Conservation (phyloP, 768 basidiomycete species). For the Calocybe gangraenosa region DNA sequence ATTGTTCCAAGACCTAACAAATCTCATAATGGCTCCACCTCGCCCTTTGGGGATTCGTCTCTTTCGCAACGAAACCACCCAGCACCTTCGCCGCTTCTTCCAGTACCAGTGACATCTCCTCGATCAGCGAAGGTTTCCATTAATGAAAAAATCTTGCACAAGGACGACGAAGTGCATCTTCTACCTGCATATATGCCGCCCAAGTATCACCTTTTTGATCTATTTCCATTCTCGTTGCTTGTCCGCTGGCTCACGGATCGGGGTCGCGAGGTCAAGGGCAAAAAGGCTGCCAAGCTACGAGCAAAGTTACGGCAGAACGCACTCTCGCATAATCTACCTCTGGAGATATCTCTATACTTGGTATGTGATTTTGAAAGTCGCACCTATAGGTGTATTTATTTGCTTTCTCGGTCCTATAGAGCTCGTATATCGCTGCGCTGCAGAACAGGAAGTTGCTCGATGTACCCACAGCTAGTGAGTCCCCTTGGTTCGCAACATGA, state of each 20-base stretch:
- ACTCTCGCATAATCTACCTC: slow-evolving; percentile 58
- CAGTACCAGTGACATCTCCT: slow-evolving; percentile 20
- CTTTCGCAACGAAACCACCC: slow-evolving; percentile 19
- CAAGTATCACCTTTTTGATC: slow-evolving; percentile 54
- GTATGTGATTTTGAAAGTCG: slow-evolving; percentile 27
- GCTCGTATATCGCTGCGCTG: slow-evolving; percentile 61
- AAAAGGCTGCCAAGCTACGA: slow-evolving; percentile 51
- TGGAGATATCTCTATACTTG: slow-evolving; percentile 67
- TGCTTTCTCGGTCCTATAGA: slow-evolving; percentile 31
- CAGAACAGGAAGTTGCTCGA: slow-evolving; percentile 54
- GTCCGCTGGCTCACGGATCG: slow-evolving; percentile 40
- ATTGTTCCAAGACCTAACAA: slow-evolving; percentile 7
- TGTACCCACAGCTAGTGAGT: slow-evolving; percentile 58
- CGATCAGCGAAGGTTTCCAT: not conserved
- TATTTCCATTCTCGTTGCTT: slow-evolving; percentile 68
- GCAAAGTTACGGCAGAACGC: slow-evolving; percentile 43
- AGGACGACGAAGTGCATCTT: slow-evolving; percentile 41
- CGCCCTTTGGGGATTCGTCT: slow-evolving; percentile 14
- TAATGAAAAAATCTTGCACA: slow-evolving; percentile 31
- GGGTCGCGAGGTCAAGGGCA: slow-evolving; percentile 55
- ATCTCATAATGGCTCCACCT: slow-evolving; percentile 5
- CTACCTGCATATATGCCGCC: slow-evolving; percentile 56
- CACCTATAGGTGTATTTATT: not conserved
- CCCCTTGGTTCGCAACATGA: not conserved
- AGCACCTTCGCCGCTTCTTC: slow-evolving; percentile 18